Base-by-base conservation (phyloP, 1,139 yeast genomes). In the Hyphopichia pseudoburtonii region DNA sequence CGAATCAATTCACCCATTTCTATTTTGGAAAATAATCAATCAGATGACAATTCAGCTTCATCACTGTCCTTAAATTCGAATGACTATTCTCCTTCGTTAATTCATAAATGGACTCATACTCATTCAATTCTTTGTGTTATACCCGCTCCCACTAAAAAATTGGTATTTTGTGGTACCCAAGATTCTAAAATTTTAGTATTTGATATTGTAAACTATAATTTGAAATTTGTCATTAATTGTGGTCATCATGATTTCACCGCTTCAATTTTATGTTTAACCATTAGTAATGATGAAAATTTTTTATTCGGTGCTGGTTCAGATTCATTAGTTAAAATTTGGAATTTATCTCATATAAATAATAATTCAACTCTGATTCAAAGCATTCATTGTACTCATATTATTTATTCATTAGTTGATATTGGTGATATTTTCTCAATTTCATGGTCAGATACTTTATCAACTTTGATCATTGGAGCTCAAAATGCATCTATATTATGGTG, bases 131-230 rank as follows among this genome's bases (percentile, higher is more conserved):
- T 92, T n/a, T 83, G 95, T 34, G 78, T 87, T 19, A 80, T 85
- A 5, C 76, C 86, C 7, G 80, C 84, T 22, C 83, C 86, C 0
- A 59, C 60, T 22, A 73, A 74, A 40, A 69, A 76, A 30, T 63
- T 82, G 30, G 52, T 92, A 14, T 86, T 86, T 56, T 94, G 96
- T 41, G 98, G 98, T n/a, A 87, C 97, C 1, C 96, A 90, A 51
- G 86, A 85, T 50, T 86, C 95, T n/a, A 78, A 78, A 49, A 84
- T 92, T 34, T 61, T 87, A 29, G 81, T 87, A 1, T 82, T 76
- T 52, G 90, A 87, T 51, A 65, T 86, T 42, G 61, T 62, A n/a
- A 79, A 84, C 1, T 90, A 76, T 55, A 79, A 80, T 33, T 56
- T 72, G 42, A 69, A 67, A 36, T 65, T 62, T 28, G 68, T 67